Evolutionary conservation across 352 stramenopile genomes (phyloP), one percentile per base, ranked within the genome.

Genomic region (Pythium graminicola): DNA sequence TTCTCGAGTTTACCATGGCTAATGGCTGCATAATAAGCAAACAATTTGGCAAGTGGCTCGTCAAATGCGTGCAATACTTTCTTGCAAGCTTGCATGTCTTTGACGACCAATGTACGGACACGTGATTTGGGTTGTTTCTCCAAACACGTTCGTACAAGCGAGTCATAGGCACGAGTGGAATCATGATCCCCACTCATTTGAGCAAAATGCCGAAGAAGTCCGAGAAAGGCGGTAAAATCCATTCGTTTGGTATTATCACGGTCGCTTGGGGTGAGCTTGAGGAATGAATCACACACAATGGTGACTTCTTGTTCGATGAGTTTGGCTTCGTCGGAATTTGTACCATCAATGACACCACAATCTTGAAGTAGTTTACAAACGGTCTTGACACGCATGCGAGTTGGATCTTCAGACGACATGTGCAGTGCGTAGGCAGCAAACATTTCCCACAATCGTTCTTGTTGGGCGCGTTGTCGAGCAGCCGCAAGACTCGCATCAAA

Each of bases 291-390:
- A 56, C 78, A 88, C 38, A 92, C 75, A 43, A 88, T 87, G 42
- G 70, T 46, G n/a, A 87, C 71, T 41, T 86, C 78, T 44, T 77
- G 86, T 39, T 88, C 72, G 48, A 86, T 65, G 56, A 85, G 72
- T 52, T 78, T 84, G 27, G 76, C 70, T 33, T 81, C 68, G 19
- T 76, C 72, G 1, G 64, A 79, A 38, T 69, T 60, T 20, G 70
- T 59, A 16, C 61, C 48, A 29, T 88, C 76, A 55, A 88, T 85
- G 40, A 88, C 70, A 3, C 69, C 72, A 51, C 81, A 89, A 50
- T 89, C 78, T 42, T 92, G 81, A 40, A 92, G 70, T 17, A 92
- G 65, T 45, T 81, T 83, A 40, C 87, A 72, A 20, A 89, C 71
- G 36, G 73, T 87, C 46, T 60, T 61, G 17, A 84, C 64, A 50